Evolutionary conservation across 2,329 filamentous ascomycete genomes (phyloP).

Genomic region (Epichloe sylvatica): DNA sequence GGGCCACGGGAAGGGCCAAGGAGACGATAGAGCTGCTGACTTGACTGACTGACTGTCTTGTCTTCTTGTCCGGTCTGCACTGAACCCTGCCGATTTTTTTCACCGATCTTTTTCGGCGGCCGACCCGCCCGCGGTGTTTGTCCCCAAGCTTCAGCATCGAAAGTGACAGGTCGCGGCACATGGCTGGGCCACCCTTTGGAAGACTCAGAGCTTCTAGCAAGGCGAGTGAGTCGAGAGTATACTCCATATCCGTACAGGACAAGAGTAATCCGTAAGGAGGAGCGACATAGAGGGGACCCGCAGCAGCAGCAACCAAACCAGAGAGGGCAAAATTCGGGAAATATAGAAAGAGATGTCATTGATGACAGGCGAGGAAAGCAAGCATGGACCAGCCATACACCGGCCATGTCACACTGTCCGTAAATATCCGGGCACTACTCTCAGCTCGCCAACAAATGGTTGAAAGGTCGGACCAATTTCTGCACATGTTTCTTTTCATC

Average conservation of each 20-base stretch:
- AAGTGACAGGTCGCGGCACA: conserved; percentile 1
- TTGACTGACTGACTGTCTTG: not conserved
- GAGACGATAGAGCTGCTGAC: too few species aligned
- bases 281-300: not conserved
- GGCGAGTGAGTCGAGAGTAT: not conserved
- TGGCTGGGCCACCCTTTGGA: not conserved
- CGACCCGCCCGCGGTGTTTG: not conserved
- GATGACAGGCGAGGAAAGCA: too few species aligned
- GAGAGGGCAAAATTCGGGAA: not conserved
- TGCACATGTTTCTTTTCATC: not conserved
- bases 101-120: conserved; percentile 5
- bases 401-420: not conserved
- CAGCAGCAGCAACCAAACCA: not conserved
- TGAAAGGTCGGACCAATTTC: not conserved
- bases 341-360: not conserved
- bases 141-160: not conserved
- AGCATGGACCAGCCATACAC: too few species aligned
- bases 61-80: not conserved
- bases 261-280: too few species aligned
- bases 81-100: not conserved
- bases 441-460: not conserved
- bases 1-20: not conserved
- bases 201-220: not conserved
- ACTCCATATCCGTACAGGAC: not conserved
- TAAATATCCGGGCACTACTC: not conserved